Conservation (phyloP, 2,329 filamentous ascomycete genomes). For the Macrophomina phaseolina region DNA sequence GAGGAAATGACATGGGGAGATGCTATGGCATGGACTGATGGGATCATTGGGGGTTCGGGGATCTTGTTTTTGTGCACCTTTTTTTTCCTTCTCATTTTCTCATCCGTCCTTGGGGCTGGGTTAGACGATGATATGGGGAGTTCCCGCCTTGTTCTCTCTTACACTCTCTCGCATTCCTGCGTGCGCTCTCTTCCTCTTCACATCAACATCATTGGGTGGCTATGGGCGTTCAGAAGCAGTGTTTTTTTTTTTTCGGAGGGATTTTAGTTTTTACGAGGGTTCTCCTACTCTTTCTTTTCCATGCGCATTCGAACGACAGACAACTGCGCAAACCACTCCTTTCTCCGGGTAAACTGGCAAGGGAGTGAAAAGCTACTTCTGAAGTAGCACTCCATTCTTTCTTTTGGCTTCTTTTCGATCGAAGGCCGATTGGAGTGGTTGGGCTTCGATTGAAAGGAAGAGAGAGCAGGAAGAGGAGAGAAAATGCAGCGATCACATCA, state of each 20-base stretch:
- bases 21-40: slow-evolving; percentile 29
- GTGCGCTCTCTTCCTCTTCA: background rate
- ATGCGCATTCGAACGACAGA: background rate
- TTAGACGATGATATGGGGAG: slow-evolving; percentile 9
- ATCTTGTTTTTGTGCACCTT: background rate
- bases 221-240: background rate
- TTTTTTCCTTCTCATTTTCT: slow-evolving; percentile 1
- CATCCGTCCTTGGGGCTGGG: slow-evolving; percentile 1
- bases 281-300: background rate
- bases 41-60: slow-evolving; percentile 11
- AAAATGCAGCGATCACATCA: background rate
- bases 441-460: background rate
- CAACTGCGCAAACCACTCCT: background rate
- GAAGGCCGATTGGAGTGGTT: background rate
- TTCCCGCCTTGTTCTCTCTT: background rate
- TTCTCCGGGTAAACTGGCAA: too few species aligned
- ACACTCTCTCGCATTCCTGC: slow-evolving; percentile 1
- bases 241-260: background rate
- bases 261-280: background rate
- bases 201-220: slow-evolving; percentile 1
- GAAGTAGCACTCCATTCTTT: background rate
- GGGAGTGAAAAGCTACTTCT: background rate
- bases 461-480: background rate
- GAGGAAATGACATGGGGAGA: slow-evolving; percentile 23
- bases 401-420: background rate